These are phyloP conservation scores for Epichloe elymi DNA, from an alignment of 2,329 filamentous ascomycete species.

Conservation along the genomic window DNA sequence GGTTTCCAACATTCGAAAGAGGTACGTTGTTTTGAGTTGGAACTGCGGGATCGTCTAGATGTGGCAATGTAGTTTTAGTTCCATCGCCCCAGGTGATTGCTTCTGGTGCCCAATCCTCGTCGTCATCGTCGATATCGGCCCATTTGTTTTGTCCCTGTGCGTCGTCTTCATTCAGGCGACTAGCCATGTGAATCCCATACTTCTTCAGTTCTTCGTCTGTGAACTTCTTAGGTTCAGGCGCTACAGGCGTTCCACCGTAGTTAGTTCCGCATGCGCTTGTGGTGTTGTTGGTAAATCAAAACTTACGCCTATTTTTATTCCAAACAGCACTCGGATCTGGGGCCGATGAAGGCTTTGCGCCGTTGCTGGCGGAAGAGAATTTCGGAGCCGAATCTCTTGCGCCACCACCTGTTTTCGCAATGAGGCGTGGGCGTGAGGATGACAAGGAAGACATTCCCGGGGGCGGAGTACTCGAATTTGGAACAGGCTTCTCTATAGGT, in stretches of 20 bases:
- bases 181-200: slow-evolving; percentile 76
- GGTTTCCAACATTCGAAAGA: slow-evolving; percentile 10
- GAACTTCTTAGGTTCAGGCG: slow-evolving; percentile 64
- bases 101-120: slow-evolving; percentile 77
- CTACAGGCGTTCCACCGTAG: slow-evolving; percentile 37
- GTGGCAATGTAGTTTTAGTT: slow-evolving; percentile 64
- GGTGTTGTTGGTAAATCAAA: background rate
- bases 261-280: slow-evolving; percentile 11
- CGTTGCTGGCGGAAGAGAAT: slow-evolving; percentile 33
- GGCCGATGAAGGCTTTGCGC: slow-evolving; percentile 44
- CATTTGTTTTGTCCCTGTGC: slow-evolving; percentile 65
- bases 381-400: slow-evolving; percentile 38
- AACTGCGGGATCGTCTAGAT: slow-evolving; percentile 37
- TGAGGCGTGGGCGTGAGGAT: slow-evolving; percentile 53
- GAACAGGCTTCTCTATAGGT: slow-evolving; percentile 34
- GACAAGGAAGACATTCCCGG: slow-evolving; percentile 33
- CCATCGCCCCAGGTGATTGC: slow-evolving; percentile 81
- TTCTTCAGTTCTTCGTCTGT: slow-evolving; percentile 81
- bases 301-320: slow-evolving; percentile 78
- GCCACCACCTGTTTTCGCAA: slow-evolving; percentile 59
- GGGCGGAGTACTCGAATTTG: slow-evolving; percentile 34
- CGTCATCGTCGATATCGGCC: slow-evolving; percentile 82
- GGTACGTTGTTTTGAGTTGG: slow-evolving; percentile 16
- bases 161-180: slow-evolving; percentile 63
- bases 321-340: slow-evolving; percentile 67